Evolutionary conservation across 1,284 basidiomycete genomes (phyloP), one percentile per base, ranked within the genome.

Genomic region (Fistulinella cinereoalba): DNA sequence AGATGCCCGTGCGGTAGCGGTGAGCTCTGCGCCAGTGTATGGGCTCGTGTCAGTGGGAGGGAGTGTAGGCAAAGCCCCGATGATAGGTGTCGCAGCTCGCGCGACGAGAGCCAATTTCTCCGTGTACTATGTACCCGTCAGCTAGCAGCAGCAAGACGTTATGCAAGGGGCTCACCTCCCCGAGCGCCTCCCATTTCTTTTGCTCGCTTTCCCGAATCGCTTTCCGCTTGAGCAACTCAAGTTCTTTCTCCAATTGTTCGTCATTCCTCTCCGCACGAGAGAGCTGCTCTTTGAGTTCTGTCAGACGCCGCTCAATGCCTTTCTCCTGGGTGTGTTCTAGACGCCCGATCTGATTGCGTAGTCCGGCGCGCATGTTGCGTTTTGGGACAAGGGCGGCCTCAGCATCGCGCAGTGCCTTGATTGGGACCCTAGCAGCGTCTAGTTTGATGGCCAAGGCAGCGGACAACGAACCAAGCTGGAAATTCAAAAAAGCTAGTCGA

Each of bases 401-500:
- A 2, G 84, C 81, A 64, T 81, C 80, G 13, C 88, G 80, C 11
- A 91, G 69, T 7, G 73, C 74, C 67, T 91, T 91, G 60, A 88
- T 58, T 2, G 86, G 76, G 0, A 69, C 64, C 33, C 88, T 79
- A 9, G 87, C 77, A 16, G 69, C 65, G 55, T 88, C 75, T 15
- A 91, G 61, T 55, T 80, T 80, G 18, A 65, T 58, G 0, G 85
- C 76, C 25, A 91, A 73, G 4, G 79, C 73, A 21, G 63, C 65
- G 3, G 84, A 72, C 25, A 90, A 72, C 9, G 83, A 76, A 6
- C 85, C 87, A 33, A 84, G 76, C 8, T 86, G 75, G 57, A 81
- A 91, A 60, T 85, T 87, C 43, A 91, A 67, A 67, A 85, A 90
- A 1, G 85, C 88, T 27, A 91, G 70, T 37, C 88, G 76, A 65